Evolutionary conservation across 1,139 yeast species (phyloP), one percentile per base, ranked within the genome.

Genomic region (Debaryomyces singareniensis): DNA sequence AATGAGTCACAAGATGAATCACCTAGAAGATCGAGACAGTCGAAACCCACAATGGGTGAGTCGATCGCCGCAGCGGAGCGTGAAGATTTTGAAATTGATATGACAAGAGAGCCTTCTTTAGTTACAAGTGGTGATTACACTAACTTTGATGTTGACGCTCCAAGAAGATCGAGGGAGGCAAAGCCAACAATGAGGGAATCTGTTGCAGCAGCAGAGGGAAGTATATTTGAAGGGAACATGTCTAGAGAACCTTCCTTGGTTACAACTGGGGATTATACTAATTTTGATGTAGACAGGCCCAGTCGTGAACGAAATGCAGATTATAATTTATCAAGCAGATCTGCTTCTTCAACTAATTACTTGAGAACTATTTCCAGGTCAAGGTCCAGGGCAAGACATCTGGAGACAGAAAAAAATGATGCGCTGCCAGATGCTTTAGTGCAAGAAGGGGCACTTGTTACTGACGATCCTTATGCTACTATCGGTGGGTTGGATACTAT

Each of bases 341-440:
- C 68, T 0, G 44, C 40, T 23, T 51, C 67, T 15, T 60, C 71
- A 3, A 61, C 65, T n/a, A 63, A 64, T 42, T 77, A 75, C 43
- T 58, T 77, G 39, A 64, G 83, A 38, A 67, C 78, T 1, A 75
- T 77, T 29, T 76, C 83, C 1, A 63, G 82, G 49, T 75, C 83
- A 2, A 62, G 81, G 44, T 72, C 80, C 9, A 65, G 81, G 51
- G 58, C 58, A 4, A 31, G 38, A 20, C 47, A 41, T 22, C 58
- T 51, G 34, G 72, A 71, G 34, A 18, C 15, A n/a, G 70, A 58
- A 35, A 63, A 62, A 47, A 64, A 64, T 44, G 71, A 65, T 43
- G 64, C 71, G 15, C 54, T 61, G 35, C 57, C 68, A 2, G 49
- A 51, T 9, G 65, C 55, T 29, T 58, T 68, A 37, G 58, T 47